Percentiles rank a stretch among this genome's conserved stretches.
Evolutionary conservation across 805 yeast species (phyloP).

Genomic region (Wickerhamomyces queroliae): DNA sequence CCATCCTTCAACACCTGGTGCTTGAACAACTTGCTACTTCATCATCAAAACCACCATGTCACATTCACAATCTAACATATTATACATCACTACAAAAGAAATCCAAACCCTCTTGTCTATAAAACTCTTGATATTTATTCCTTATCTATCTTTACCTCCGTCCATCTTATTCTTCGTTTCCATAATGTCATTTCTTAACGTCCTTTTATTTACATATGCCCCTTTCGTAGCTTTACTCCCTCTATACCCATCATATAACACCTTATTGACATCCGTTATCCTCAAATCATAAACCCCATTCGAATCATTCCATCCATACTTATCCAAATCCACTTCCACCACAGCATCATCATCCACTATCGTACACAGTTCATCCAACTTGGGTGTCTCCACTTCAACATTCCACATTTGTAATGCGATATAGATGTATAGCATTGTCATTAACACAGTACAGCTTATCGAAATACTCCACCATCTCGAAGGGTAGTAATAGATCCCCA

Average conservation of each 20-base stretch:
- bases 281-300: slow-evolving; percentile 90
- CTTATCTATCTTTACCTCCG: background rate
- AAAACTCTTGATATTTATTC: too few relatives aligned
- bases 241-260: slow-evolving; percentile 37
- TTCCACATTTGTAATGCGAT: slow-evolving; percentile 67
- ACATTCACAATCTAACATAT: too few relatives aligned
- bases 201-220: background rate
- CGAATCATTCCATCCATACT: slow-evolving; percentile 51
- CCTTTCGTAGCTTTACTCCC: background rate
- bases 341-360: slow-evolving; percentile 59
- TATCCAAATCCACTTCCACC: slow-evolving; percentile 17
- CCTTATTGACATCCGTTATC: slow-evolving; percentile 58
- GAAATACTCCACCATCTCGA: slow-evolving; percentile 90
- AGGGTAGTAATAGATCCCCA: slow-evolving; percentile 71
- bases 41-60: too few relatives aligned
- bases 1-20: background rate
- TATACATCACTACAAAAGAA: too few relatives aligned
- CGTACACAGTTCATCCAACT: slow-evolving; percentile 52
- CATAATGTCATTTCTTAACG: background rate
- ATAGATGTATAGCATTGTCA: slow-evolving; percentile 69
- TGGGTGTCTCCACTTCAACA: slow-evolving; percentile 64
- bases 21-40: too few relatives aligned
- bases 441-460: slow-evolving; percentile 63
- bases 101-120: background rate
- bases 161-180: background rate